A percentile compares a stretch with the other conserved stretches of the same genome.
phyloP scores from a whole-genome alignment of 805 yeast species.

The Phaffomyces opuntiae region DNA sequence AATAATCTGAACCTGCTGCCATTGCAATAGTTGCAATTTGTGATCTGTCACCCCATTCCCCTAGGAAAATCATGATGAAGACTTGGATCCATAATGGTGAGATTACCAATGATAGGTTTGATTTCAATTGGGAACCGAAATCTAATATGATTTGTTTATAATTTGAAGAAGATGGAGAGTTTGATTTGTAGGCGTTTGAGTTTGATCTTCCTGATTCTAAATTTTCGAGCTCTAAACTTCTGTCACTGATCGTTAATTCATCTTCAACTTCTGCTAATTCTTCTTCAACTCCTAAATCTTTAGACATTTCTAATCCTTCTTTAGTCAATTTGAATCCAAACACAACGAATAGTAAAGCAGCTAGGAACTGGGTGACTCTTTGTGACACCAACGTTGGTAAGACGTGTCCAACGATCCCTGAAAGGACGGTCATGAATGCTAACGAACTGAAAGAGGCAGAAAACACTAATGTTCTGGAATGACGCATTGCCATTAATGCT shows the following conservation, averaged over 20 bases:
- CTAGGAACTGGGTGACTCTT: constrained; percentile 71
- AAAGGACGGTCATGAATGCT: constrained; percentile 83
- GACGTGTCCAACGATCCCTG: constrained; percentile 89
- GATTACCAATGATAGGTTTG: constrained; percentile 32
- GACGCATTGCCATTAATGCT: constrained; percentile 96
- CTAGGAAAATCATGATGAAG: constrained; percentile 90
- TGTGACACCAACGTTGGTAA: constrained; percentile 80
- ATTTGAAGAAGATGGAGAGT: constrained; percentile 6
- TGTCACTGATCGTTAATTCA: constrained; percentile 64
- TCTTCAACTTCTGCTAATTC: constrained; percentile 97
- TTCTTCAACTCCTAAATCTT: constrained; percentile 82
- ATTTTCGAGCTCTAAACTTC: constrained; percentile 42
- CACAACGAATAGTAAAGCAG: constrained; percentile 72
- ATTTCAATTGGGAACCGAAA: constrained; percentile 3
- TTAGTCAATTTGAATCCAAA: constrained; percentile 70
- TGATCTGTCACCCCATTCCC: constrained; percentile 99
- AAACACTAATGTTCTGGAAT: constrained; percentile 78
- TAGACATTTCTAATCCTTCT: constrained; percentile 82
- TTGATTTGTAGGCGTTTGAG: not conserved
- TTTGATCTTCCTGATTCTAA: constrained; percentile 40
- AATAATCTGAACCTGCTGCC: constrained; percentile 94
- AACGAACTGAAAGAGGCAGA: constrained; percentile 80
- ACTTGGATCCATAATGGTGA: constrained; percentile 94
- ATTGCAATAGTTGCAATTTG: constrained; percentile 97
- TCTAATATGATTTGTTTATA: not conserved